Evolutionary conservation across 2,329 filamentous ascomycete genomes (phyloP), one percentile per base, ranked within the genome.

Genomic region (Bipolaris sorokiniana): DNA sequence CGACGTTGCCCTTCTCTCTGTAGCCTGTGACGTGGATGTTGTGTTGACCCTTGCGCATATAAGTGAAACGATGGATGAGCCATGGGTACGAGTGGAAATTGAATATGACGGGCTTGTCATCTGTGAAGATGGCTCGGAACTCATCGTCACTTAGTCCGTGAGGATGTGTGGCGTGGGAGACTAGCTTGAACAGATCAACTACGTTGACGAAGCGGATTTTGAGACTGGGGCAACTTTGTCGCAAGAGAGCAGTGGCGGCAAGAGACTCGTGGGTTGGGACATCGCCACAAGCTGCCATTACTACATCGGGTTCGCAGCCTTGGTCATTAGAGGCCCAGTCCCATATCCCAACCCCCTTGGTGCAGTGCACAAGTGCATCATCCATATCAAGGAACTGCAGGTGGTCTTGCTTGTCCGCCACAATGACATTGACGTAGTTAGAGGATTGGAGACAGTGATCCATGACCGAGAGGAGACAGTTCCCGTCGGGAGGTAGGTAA

Each of bases 1-100:
- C 89, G 65, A 92, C 92, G 74, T 92, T 93, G 45, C 90, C 90
- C 83, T 92, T 92, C 80, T 93, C 90, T 69, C 84, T 87, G 80
- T 92, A 93, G 1, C 90, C 90, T 31, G 87, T 82, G 16, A 92
- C 90, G 67, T 90, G 87, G 60, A 92, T 76, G 75, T 90, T 87
- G 42, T 81, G 72, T 73, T 83, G 85, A 5, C 89, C 89, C 1
- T 86, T 87, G 1, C 90, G 86, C 78, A 89, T 89, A 79, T 92
- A 92, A 0, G 89, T 90, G 65, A 93, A 77, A 48, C 90, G 83
- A 78, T 92, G 90, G 50, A 93, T 85, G 68, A 93, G 81, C 88
- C 88, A 92, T 9, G 90, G 90, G 78, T 93, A 92, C 34, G 86
- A 89, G 79, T 93, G 90, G 84, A 92, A 93, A 80, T 92, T 92